These are phyloP conservation scores for Termitomyces sp. DNA, from an alignment of 768 basidiomycete genomes.

Conservation along the genomic window DNA sequence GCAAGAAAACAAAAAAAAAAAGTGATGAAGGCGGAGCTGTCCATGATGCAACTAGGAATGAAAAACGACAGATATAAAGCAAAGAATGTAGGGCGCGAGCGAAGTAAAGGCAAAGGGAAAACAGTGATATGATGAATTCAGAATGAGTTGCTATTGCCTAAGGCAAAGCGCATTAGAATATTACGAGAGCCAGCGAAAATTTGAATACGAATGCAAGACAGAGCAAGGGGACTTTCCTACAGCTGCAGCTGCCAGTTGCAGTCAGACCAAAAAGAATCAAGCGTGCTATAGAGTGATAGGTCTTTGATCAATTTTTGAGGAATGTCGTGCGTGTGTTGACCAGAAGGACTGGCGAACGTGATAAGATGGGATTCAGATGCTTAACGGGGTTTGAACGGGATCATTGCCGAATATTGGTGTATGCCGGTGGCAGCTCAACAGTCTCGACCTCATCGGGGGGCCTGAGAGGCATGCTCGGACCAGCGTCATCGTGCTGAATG, in stretches of 20 bases:
- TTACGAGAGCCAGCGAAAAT: neutral
- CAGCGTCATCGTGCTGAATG: conserved; percentile 85
- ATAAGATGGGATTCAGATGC: neutral
- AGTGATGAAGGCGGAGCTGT: neutral
- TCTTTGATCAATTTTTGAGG: neutral
- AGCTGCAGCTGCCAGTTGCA: neutral
- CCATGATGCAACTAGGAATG: neutral
- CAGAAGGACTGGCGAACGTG: neutral
- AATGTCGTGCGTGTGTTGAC: neutral
- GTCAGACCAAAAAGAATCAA: too few species aligned
- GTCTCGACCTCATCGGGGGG: conserved; percentile 53
- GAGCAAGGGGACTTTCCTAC: neutral
- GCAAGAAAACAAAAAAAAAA: neutral
- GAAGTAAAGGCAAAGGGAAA: neutral
- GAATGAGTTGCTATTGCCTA: neutral
- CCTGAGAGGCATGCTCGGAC: conserved; percentile 40
- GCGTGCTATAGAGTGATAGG: neutral
- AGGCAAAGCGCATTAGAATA: neutral
- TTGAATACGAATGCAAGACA: neutral
- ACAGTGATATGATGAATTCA: neutral
- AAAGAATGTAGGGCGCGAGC: neutral
- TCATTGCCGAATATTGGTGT: conserved; percentile 57
- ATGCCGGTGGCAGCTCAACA: conserved; percentile 82
- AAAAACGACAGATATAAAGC: neutral
- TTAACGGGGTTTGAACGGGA: neutral